A percentile compares a stretch with the other conserved stretches of the same genome.
These are phyloP conservation scores for Rhodotorula sp. DNA, from an alignment of 1,284 basidiomycete genomes.

Conservation along the genomic window DNA sequence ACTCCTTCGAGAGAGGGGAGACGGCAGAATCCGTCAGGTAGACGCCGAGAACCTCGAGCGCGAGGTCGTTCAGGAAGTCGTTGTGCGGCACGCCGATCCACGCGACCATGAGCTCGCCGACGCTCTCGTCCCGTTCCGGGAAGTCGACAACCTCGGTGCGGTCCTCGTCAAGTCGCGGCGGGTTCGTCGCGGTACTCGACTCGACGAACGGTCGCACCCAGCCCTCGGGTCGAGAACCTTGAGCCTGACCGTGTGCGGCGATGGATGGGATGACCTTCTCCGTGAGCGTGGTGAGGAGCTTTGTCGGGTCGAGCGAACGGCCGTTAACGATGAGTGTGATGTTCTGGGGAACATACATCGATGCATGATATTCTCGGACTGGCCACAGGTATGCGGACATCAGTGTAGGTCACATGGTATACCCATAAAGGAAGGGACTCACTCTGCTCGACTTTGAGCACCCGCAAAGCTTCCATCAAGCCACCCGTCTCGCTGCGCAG, in stretches of 20 bases:
- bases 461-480: constrained; percentile 84
- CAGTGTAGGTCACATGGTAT: background rate
- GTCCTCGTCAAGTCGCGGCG: constrained; percentile 49
- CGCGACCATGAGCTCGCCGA: constrained; percentile 78
- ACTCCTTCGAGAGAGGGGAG: constrained; percentile 88
- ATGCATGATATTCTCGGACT: constrained; percentile 87
- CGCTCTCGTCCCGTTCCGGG: constrained; percentile 92
- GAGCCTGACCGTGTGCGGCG: constrained; percentile 67
- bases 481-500: constrained; percentile 97
- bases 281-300: constrained; percentile 69
- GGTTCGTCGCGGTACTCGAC: constrained; percentile 54
- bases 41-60: constrained; percentile 76
- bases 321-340: constrained; percentile 69
- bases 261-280: constrained; percentile 77
- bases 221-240: constrained; percentile 63
- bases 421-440: constrained; percentile 41
- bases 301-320: constrained; percentile 49
- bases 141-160: constrained; percentile 72
- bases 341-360: constrained; percentile 95
- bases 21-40: constrained; percentile 89
- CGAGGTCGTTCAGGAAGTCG: constrained; percentile 75
- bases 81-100: constrained; percentile 70
- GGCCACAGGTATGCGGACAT: background rate
- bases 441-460: constrained; percentile 88
- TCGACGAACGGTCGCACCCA: constrained; percentile 97